Evolutionary conservation across 164 flowering plant genomes (phyloP), one percentile per base, ranked within the genome.

Genomic region (Annona squamosa): DNA sequence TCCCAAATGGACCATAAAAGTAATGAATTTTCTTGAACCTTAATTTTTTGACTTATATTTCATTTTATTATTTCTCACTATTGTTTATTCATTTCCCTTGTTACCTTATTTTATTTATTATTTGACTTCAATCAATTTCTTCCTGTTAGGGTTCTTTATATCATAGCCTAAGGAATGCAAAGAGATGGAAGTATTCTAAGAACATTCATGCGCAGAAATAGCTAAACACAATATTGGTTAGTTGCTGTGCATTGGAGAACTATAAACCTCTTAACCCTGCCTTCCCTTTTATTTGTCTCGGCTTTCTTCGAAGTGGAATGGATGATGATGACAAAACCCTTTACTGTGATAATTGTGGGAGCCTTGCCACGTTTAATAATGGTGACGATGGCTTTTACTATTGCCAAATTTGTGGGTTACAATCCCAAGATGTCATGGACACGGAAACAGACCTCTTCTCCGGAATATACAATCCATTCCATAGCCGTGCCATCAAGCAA

Each of bases 381-480:
- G 85, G 80, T 26, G 43, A 48, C 4, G 92, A 92, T 57, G 93
- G 98, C 44, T 87, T 73, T 78, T 90, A 72, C 78, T 89, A 89
- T 74, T 92, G 97, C 78, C 63, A 18, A 0, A 26, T 44, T 0
- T 94, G 98, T 77, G 83, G 85, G 18, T 48, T 84, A 1, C 87
- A 84, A 65, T 88, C 90, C 5, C 88, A 90, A 2, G 92, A 85
- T 69, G 52, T 89, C 72, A 66, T 82, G 5, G 88, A 85, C 63
- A 85, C 89, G 3, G 89, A 79, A 3, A 89, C 87, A 59, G 90
- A 88, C 65, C 78, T 85, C 71, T 43, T 79, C 18, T 76, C 45
- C 61, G 82, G 82, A 47, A 43, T 82, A 52, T 88, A 86, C 82
- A 48, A 59, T 5, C 66, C 76, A 68, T 71, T 76, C 19, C 78